Percentiles rank a stretch among this genome's conserved stretches.
These are phyloP conservation scores for Priceomyces castillae DNA, from an alignment of 805 yeast species.

Conservation along the genomic window DNA sequence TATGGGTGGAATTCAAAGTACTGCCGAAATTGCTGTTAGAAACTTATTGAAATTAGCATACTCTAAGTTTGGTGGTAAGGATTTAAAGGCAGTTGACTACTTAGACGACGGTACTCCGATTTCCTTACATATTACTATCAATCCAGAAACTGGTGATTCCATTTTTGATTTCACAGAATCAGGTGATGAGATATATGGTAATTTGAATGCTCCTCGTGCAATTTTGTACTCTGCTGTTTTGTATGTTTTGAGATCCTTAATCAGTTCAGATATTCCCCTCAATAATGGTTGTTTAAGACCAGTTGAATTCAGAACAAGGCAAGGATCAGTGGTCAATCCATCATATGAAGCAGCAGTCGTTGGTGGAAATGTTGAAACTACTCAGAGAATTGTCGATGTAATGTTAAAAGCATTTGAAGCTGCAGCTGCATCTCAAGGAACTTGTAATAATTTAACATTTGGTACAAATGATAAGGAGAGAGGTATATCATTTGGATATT, in stretches of 20 bases:
- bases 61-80: slow-evolving; percentile 30
- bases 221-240: slow-evolving; percentile 82
- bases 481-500: slow-evolving; percentile 76
- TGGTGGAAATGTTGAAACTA: slow-evolving; percentile 82
- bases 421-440: slow-evolving; percentile 95
- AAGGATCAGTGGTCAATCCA: slow-evolving; percentile 54
- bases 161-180: slow-evolving; percentile 80
- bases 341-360: slow-evolving; percentile 82
- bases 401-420: slow-evolving; percentile 82
- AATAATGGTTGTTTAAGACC: slow-evolving; percentile 88
- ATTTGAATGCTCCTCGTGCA: slow-evolving; percentile 85
- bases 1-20: slow-evolving; percentile 24
- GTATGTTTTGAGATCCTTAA: slow-evolving; percentile 77
- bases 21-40: slow-evolving; percentile 25
- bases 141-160: slow-evolving; percentile 50
- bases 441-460: slow-evolving; percentile 91
- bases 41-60: slow-evolving; percentile 21
- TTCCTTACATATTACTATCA: slow-evolving; percentile 46
- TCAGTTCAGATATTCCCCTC: slow-evolving; percentile 79
- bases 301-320: slow-evolving; percentile 48
- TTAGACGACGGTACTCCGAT: slow-evolving; percentile 79
- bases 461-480: slow-evolving; percentile 65
- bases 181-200: slow-evolving; percentile 76
- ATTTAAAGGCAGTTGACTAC: slow-evolving; percentile 50
- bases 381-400: slow-evolving; percentile 90